phyloP scores from a whole-genome alignment of 306 rosid species.

The Cercis canadensis region DNA sequence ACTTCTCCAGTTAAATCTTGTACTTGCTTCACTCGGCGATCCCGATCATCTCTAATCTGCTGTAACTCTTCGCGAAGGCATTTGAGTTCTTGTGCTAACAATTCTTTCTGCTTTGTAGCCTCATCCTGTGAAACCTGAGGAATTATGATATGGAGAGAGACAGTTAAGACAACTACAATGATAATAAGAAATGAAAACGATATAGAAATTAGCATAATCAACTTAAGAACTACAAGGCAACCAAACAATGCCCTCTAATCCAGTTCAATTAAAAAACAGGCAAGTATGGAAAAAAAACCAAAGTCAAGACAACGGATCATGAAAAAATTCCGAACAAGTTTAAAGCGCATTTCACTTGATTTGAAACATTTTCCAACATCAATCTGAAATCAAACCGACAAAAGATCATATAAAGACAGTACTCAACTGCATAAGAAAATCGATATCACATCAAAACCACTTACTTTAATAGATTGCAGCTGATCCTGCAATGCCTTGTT shows the following conservation, averaged over 20 bases:
- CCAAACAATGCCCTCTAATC: background rate
- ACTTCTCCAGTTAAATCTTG: slow-evolving; percentile 59
- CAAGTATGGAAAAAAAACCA: background rate
- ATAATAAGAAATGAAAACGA: background rate
- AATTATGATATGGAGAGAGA: slow-evolving; percentile 11
- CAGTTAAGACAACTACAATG: background rate
- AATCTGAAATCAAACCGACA: background rate
- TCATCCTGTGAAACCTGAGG: slow-evolving; percentile 73
- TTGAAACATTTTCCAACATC: background rate
- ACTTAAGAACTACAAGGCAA: slow-evolving; percentile 12
- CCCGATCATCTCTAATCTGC: slow-evolving; percentile 84
- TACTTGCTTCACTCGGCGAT: slow-evolving; percentile 57
- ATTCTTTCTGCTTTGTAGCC: slow-evolving; percentile 63
- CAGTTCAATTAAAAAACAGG: background rate
- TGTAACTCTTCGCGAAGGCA: slow-evolving; percentile 78
- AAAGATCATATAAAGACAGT: background rate
- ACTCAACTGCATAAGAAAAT: background rate
- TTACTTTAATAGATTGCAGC: slow-evolving; percentile 69
- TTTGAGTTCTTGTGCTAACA: slow-evolving; percentile 56
- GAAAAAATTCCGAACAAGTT: background rate
- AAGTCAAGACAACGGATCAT: background rate
- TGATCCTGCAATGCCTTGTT: slow-evolving; percentile 81
- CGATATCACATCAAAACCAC: slow-evolving; percentile 19
- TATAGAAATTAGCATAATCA: background rate
- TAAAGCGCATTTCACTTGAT: slow-evolving; percentile 5